Percentiles rank a stretch among this genome's conserved stretches.
These are phyloP conservation scores for Botryotinia convoluta DNA, from an alignment of 2,329 filamentous ascomycete genomes.

Conservation along the genomic window DNA sequence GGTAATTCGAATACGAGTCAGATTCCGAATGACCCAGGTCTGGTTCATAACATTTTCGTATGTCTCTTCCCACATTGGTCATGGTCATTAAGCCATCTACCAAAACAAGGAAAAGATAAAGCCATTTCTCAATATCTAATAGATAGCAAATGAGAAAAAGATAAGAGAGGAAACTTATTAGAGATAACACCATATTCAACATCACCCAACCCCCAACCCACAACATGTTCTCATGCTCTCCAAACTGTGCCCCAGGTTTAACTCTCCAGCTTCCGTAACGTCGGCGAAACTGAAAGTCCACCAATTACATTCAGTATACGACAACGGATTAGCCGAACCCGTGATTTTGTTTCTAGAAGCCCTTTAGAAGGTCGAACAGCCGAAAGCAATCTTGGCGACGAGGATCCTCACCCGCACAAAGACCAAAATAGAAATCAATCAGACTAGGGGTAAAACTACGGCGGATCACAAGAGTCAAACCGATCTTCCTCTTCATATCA, in stretches of 20 bases:
- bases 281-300: slow-evolving; percentile 13
- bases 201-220: background rate
- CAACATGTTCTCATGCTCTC: background rate
- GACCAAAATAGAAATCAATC: slow-evolving; percentile 7
- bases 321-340: background rate
- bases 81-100: background rate
- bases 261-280: background rate
- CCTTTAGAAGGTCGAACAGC: background rate
- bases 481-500: background rate
- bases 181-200: background rate
- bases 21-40: background rate
- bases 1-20: slow-evolving; percentile 14
- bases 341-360: background rate
- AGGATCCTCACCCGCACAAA: background rate
- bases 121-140: background rate
- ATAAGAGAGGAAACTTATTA: background rate
- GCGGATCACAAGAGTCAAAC: background rate
- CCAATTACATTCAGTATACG: background rate
- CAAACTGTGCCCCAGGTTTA: background rate
- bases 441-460: background rate
- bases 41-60: background rate
- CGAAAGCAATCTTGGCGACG: background rate
- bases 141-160: background rate
- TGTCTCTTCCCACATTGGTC: background rate
- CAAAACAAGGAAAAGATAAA: background rate